Evolutionary conservation across 306 rosid genomes (phyloP), one percentile per base, ranked within the genome.

Genomic region (Comarum palustre): DNA sequence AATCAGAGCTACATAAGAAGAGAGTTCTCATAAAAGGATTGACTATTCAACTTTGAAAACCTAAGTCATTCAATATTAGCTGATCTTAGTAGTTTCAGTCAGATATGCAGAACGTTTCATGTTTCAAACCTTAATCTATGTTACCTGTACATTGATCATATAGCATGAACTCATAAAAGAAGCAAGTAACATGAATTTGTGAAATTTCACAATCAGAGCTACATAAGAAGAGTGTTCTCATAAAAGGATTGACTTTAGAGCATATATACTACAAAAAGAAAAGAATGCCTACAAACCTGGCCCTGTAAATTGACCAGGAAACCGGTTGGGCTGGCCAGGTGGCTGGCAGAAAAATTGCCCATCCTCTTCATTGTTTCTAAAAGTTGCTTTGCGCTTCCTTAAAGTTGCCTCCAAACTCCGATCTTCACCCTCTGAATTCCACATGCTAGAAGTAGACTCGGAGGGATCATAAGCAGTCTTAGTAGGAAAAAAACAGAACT

Each of bases 241-340:
- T 27, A 74, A 71, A 48, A 71, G 78, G 86, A 89, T 83, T 27
- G 76, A 75, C 74, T 79, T 76, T 82, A 74, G 74, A 85, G 80
- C 84, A 84, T 73, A 81, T 81, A 81, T 78, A 71, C 82, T 82
- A 84, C 89, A 79, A 73, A 59, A 81, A 69, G 74, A 66, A 79
- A 85, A 79, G 84, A 76, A 79, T 73, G 79, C 79, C 90, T 88
- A 95, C 88, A 82, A 91, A 92, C 95, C 91, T 85, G 89, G 84
- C 83, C 90, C 66, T 65, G 74, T 62, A 80, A 50, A 84, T 82
- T 66, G 81, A 75, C 86, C 83, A 64, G 77, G 73, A 77, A 80
- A 87, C 85, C 75, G 83, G 82, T 86, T 79, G 85, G 91, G 89
- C 84, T 96, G 87, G 80, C 80, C 89, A 78, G 82, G 90, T 72